Base-by-base conservation (phyloP, 1,139 yeast species). In the Pneumocystis jirovecii region DNA sequence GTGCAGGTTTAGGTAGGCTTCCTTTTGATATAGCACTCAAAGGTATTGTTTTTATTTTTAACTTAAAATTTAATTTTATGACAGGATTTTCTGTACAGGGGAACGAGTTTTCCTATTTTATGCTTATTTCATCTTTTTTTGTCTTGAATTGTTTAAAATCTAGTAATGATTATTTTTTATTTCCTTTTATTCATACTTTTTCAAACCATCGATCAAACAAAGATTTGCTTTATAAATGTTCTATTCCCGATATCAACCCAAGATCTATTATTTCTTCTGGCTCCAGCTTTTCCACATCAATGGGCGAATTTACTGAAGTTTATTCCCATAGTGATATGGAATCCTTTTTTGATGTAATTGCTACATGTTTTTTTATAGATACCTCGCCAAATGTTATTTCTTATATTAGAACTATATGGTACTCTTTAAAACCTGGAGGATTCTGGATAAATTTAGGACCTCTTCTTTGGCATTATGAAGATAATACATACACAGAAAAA, bases 371-470 rank as follows among this genome's bases (percentile, higher is more conserved):
- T 74, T 90, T 89, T 73, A 74, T 90, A 29, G 96, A 90, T 71
- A 89, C 96, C 0, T 85, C 93, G 0, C 78, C 83, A 21, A 87
- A 89, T 71, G 78, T 89, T 25, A 79, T 89, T 61, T 88, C 86
- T 64, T 89, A 89, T 68, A 68, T 90, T 61, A 80, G 79, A 65
- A 77, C 89, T 0, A 82, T 90, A 0, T 73, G 78, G 25, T 78
- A 84, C 68, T 77, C 83, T 29, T 73, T 89, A 66, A 77, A 77
- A 62, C 73, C 77, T 0, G 82, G 81, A 6, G 95, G 95, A 0
- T 70, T 76, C 17, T 89, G 96, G 96, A 78, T 89, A 66, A 90
- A 90, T 73, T 83, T 86, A 71, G 97, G 96, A 0, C 96, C 96
- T 0, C 76, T 89, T 37, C 75, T 87, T 64, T 89, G 96, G 95